Evolutionary conservation across 169 alveolate species (phyloP), one percentile per base, ranked within the genome.

Genomic region (Theileria parva): DNA sequence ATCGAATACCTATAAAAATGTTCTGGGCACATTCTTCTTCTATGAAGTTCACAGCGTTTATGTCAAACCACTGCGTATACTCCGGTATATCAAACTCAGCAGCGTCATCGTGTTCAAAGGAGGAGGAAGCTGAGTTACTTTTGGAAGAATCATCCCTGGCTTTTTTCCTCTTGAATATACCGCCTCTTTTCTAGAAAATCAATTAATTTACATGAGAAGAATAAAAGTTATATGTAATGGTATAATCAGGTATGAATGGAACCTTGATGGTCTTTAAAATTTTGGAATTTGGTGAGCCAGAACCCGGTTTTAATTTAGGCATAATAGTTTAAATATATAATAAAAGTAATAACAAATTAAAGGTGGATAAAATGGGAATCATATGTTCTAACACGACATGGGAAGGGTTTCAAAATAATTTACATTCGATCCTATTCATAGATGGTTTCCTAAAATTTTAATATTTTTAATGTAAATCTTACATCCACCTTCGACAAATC

Each of bases 401-500:
- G 65, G 65, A 74, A 37, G 57, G 48, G 70, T 28, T 25, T 19
- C 53, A 27, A 23, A 32, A 57, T 57, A 57, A 25, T 57, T 57
- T 57, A 57, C 66, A 57, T 21, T 13, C 12, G 53, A 44, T 44
- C 28, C 32, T 57, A 57, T 25, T 57, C 66, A 25, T 57, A 57
- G 8, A 57, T 57, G 5, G 66, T 57, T 57, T 57, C 66, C 66
- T 57, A 57, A 57, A 57, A 57, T 13, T 19, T 9, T 8, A 13
- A 57, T 57, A 21, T 57, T 57, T 57, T 13, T 50, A 5, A n/a
- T 30, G 8, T 23, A 5, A 65, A 68, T 15, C 59, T 79, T 17
- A 39, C 64, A 72, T 76, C 87, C 44, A 84, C 79, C 17, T 19
- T 39, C 5, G 79, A 51, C 30, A 89, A 79, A 21, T 89, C 94